Evolutionary conservation across 148 eudicot species (phyloP).

Genomic region (Agrostemma githago): DNA sequence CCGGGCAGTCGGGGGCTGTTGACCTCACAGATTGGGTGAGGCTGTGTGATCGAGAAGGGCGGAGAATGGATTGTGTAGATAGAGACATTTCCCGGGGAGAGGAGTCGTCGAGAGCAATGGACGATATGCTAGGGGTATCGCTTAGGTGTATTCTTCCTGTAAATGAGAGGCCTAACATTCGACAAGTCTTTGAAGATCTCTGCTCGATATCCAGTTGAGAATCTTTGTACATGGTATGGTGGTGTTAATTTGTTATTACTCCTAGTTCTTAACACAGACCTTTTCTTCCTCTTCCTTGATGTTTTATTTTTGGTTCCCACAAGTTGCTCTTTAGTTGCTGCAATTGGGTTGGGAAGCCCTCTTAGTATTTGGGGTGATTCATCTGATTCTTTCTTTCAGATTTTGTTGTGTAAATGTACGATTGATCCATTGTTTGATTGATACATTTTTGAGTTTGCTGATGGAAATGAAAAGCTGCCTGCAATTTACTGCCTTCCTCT

Average conservation of each 20-base stretch:
- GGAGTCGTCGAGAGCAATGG: conserved; percentile 68
- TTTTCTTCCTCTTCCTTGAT: conserved; percentile 12
- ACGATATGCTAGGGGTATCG: conserved; percentile 70
- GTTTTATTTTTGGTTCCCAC: conserved; percentile 14
- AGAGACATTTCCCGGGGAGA: conserved; percentile 69
- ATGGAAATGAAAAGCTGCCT: conserved; percentile 32
- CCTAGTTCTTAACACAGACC: conserved; percentile 33
- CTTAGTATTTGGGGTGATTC: conserved; percentile 49
- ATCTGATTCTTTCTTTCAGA: conserved; percentile 50
- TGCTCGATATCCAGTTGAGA: conserved; percentile 58
- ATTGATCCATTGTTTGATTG: conserved; percentile 73
- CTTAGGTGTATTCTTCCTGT: conserved; percentile 84
- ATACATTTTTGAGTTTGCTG: conserved; percentile 36
- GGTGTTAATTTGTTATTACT: conserved; percentile 20
- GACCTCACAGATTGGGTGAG: conserved; percentile 97
- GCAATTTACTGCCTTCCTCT: conserved; percentile 17
- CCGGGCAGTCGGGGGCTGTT: conserved; percentile 89
- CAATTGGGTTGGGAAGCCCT: conserved; percentile 42
- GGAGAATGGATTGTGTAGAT: conserved; percentile 82
- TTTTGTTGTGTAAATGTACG: conserved; percentile 72
- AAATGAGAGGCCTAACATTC: conserved; percentile 85
- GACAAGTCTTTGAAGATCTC: conserved; percentile 67
- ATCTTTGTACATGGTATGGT: conserved; percentile 51
- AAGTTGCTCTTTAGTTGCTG: conserved; percentile 23
- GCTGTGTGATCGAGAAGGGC: conserved; percentile 76